Percentiles rank a stretch among this genome's conserved stretches.
Evolutionary conservation across 2,329 filamentous ascomycete species (phyloP).

Genomic region (Cladosporium austrohemisphaericum): DNA sequence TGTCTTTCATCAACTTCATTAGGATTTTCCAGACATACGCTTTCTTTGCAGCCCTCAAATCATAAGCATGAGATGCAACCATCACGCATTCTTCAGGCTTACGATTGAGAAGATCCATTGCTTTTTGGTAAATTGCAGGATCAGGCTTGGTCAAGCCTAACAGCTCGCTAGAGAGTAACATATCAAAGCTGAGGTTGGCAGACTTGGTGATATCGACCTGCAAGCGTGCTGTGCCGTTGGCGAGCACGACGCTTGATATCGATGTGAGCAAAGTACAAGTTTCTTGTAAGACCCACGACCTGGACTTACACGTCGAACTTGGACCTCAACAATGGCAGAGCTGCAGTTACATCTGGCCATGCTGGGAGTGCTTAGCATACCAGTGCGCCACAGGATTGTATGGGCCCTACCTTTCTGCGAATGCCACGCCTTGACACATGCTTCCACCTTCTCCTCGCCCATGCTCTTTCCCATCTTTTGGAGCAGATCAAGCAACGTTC

Average conservation of each 20-base stretch:
- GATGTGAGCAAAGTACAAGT: neutral
- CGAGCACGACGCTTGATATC: slow-evolving; percentile 41
- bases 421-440: slow-evolving; percentile 42
- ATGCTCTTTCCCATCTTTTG: neutral
- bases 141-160: slow-evolving; percentile 50
- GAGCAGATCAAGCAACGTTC: slow-evolving; percentile 40
- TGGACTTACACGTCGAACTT: slow-evolving; percentile 29
- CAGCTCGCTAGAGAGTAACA: slow-evolving; percentile 52
- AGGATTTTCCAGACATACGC: slow-evolving; percentile 18
- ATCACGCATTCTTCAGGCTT: slow-evolving; percentile 48
- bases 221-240: slow-evolving; percentile 54
- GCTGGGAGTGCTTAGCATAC: slow-evolving; percentile 25
- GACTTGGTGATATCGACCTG: slow-evolving; percentile 52
- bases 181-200: slow-evolving; percentile 48
- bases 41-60: slow-evolving; percentile 47
- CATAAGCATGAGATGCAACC: slow-evolving; percentile 55
- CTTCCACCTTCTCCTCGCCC: neutral
- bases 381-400: neutral
- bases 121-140: slow-evolving; percentile 45
- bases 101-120: slow-evolving; percentile 43
- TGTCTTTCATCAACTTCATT: no score
- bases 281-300: neutral
- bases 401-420: slow-evolving; percentile 30
- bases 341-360: slow-evolving; percentile 50
- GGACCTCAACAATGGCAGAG: slow-evolving; percentile 38